These are phyloP conservation scores for Plantago ovata DNA, from an alignment of 257 asterid genomes.

Conservation along the genomic window DNA sequence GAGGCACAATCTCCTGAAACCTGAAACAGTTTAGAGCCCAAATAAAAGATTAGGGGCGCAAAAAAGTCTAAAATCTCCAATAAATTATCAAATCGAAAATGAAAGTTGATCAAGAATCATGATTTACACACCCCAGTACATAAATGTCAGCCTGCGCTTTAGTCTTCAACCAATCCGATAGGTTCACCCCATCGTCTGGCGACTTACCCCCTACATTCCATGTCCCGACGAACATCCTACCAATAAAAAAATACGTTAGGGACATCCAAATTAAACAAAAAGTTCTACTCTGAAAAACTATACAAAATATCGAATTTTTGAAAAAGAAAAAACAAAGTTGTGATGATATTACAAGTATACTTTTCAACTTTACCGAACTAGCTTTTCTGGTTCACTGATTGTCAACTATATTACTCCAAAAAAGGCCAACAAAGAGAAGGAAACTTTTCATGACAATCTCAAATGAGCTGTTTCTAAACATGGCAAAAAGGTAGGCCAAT, in stretches of 20 bases:
- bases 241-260: constrained; percentile 5
- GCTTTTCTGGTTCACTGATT: too few relatives aligned
- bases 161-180: constrained; percentile 61
- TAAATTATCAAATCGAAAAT: not conserved
- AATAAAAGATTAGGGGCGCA: not conserved
- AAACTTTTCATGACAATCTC: constrained; percentile 15
- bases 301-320: too few relatives aligned
- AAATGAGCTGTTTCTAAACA: constrained; percentile 35
- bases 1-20: constrained; percentile 87
- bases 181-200: constrained; percentile 49
- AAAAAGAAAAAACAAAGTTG: too few relatives aligned
- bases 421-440: constrained; percentile 10
- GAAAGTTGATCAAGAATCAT: not conserved
- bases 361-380: too few relatives aligned
- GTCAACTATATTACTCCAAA: constrained; percentile 9
- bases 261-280: not conserved
- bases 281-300: too few relatives aligned
- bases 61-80: not conserved
- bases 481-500: constrained; percentile 28
- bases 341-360: too few relatives aligned
- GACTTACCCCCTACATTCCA: constrained; percentile 97
- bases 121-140: constrained; percentile 64
- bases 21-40: constrained; percentile 27
- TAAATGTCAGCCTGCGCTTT: constrained; percentile 65
- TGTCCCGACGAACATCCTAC: constrained; percentile 86